Percentiles rank a stretch among this genome's conserved stretches.
These are phyloP conservation scores for Digitaria exilis DNA, from an alignment of 202 grass and related monocot species.

Conservation along the genomic window DNA sequence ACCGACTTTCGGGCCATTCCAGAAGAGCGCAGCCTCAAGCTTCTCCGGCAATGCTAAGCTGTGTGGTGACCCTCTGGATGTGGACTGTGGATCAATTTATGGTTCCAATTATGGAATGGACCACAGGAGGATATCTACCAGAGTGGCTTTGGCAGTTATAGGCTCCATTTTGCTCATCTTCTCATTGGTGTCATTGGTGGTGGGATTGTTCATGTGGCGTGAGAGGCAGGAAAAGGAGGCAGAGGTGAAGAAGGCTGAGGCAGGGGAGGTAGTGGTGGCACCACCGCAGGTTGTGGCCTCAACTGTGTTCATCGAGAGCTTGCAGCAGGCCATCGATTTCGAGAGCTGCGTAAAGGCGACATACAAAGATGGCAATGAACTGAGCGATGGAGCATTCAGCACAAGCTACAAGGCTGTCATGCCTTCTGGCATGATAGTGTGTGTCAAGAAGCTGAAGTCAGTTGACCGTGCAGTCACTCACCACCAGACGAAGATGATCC, in stretches of 20 bases:
- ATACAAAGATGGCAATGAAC: conserved; percentile 63
- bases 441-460: conserved; percentile 81
- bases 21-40: conserved; percentile 82
- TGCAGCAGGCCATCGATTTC: conserved; percentile 93
- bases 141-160: conserved; percentile 72
- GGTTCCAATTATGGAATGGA: conserved; percentile 60
- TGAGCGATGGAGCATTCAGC: conserved; percentile 80
- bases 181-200: conserved; percentile 65
- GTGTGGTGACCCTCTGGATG: conserved; percentile 73
- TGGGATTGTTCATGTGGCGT: conserved; percentile 85
- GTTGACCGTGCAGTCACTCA: conserved; percentile 67
- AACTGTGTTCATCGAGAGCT: conserved; percentile 72
- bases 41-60: conserved; percentile 76
- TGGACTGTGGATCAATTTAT: conserved; percentile 62
- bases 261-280: conserved; percentile 53
- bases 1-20: conserved; percentile 81
- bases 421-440: conserved; percentile 82
- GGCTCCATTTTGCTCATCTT: conserved; percentile 85
- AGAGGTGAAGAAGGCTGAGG: conserved; percentile 53
- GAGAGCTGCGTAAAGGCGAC: conserved; percentile 73
- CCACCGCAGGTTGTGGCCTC: conserved; percentile 61
- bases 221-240: conserved; percentile 95
- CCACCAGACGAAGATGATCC: conserved; percentile 89
- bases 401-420: conserved; percentile 78
- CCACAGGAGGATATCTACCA: conserved; percentile 82